Evolutionary conservation across 75 land plant species (phyloP).

Genomic region (Sequoia sempervirens): DNA sequence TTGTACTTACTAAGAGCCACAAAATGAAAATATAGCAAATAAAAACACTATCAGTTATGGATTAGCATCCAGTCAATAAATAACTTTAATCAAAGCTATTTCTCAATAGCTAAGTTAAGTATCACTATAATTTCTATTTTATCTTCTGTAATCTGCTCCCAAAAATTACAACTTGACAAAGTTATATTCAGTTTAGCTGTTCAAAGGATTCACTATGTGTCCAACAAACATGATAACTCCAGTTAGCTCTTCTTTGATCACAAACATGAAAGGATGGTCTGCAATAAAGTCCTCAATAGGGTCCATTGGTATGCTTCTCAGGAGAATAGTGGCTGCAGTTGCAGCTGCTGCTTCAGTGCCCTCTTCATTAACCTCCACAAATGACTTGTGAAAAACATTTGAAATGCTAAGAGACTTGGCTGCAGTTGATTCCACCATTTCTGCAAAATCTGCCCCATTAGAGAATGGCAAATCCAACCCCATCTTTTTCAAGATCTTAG

Average conservation of each 20-base stretch:
- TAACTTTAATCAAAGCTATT: background rate
- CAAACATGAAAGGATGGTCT: constrained; percentile 82
- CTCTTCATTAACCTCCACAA: constrained; percentile 91
- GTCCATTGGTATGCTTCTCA: constrained; percentile 11
- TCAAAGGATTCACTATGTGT: constrained; percentile 60
- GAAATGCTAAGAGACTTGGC: constrained; percentile 48
- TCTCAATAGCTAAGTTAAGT: background rate
- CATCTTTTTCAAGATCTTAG: constrained; percentile 42
- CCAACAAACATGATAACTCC: constrained; percentile 73
- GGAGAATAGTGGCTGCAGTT: constrained; percentile 46
- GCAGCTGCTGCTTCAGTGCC: constrained; percentile 97
- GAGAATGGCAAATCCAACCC: constrained; percentile 68
- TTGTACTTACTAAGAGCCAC: background rate
- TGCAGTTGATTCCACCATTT: constrained; percentile 60
- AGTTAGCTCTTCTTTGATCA: constrained; percentile 74
- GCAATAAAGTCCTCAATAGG: constrained; percentile 64
- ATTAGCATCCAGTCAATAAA: background rate
- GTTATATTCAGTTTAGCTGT: background rate
- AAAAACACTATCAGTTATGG: background rate
- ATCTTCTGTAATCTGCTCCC: background rate
- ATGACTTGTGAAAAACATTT: constrained; percentile 70
- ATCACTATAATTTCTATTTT: background rate
- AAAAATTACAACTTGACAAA: background rate
- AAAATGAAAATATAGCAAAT: background rate
- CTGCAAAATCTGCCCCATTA: constrained; percentile 52